Evolutionary conservation across 2,329 filamentous ascomycete species (phyloP).

Genomic region (Arthrobotrys entomopaga): DNA sequence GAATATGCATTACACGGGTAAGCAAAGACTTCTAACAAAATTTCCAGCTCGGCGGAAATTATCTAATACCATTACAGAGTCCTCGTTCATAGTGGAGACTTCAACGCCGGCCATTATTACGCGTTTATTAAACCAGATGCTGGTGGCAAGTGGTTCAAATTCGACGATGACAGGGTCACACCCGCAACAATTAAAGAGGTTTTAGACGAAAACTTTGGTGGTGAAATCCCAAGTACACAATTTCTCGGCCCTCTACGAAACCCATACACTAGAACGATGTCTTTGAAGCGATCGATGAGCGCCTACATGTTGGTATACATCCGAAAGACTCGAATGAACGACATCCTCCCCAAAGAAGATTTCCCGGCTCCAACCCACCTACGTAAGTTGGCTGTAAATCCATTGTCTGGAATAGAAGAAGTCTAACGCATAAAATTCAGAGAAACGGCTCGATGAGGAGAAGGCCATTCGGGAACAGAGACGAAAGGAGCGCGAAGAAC

Average conservation of each 20-base stretch:
- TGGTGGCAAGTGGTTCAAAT: conserved; percentile 94
- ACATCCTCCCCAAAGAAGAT: conserved; percentile 79
- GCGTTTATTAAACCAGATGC: conserved; percentile 94
- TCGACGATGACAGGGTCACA: conserved; percentile 97
- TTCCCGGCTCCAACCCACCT: conserved; percentile 75
- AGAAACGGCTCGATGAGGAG: conserved; percentile 82
- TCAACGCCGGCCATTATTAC: conserved; percentile 98
- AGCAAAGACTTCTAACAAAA: conserved; percentile 13
- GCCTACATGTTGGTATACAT: conserved; percentile 99
- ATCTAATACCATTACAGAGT: conserved; percentile 68
- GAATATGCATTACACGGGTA: conserved; percentile 83
- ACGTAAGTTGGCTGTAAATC: conserved; percentile 65
- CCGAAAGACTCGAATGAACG: conserved; percentile 83
- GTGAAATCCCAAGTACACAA: conserved; percentile 71
- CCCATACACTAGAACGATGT: conserved; percentile 72
- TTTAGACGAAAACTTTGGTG: conserved; percentile 95
- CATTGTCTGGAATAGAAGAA: background rate
- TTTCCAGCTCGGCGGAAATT: background rate
- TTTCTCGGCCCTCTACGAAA: conserved; percentile 68
- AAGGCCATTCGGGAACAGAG: conserved; percentile 77
- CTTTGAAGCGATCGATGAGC: conserved; percentile 77
- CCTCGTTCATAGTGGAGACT: conserved; percentile 92
- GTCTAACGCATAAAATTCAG: conserved; percentile 62
- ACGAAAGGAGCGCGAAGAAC: conserved; percentile 89
- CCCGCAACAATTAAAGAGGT: conserved; percentile 90